Base-by-base conservation (phyloP, 352 stramenopile genomes). In the Globisporangium lucens region DNA sequence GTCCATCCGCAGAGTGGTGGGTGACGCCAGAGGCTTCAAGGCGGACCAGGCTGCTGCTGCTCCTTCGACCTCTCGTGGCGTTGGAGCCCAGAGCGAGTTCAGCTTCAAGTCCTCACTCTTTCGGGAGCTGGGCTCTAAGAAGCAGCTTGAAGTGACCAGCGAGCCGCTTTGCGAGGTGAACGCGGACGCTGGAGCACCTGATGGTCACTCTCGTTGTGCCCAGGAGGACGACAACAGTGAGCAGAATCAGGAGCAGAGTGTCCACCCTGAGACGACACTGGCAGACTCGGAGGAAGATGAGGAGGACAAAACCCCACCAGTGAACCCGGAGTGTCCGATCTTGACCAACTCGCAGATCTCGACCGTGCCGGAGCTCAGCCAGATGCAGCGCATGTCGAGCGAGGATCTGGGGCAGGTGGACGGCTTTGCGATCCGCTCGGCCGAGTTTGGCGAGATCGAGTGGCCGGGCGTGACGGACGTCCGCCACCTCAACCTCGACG, bases 391-490 rank as follows among this genome's bases (percentile, higher is more conserved):
- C 51, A 77, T 87, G 69, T 70, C 62, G 30, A 75, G 79, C 6
- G 55, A 70, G 12, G 78, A 87, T n/a, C 58, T 87, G 41, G 57
- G 68, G 2, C 22, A 69, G 1, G 76, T 87, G 13, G 58, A 85
- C 38, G 70, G 77, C 63, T 87, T 87, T 33, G 63, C 68, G 13
- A 69, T 87, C 20, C 69, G 73, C 27, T 78, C 78, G 20, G 65
- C 61, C 12, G 61, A 66, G 43, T 74, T 75, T 30, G 79, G 79
- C 4, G 74, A 71, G 47, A 76, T 87, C 35, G 56, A 77, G 56
- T 87, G 80, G 72, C 51, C 77, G 17, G 78, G 69, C 20, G 52
- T 62, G 52, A 83, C 76, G 12, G 79, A 87, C 56, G 65, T 87
- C 20, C 77, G 77, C 30, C 47, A 71, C 9, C 76, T 87, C 56